Evolutionary conservation across 2,329 filamentous ascomycete genomes (phyloP).

Genomic region (Parafenestella ontariensis): DNA sequence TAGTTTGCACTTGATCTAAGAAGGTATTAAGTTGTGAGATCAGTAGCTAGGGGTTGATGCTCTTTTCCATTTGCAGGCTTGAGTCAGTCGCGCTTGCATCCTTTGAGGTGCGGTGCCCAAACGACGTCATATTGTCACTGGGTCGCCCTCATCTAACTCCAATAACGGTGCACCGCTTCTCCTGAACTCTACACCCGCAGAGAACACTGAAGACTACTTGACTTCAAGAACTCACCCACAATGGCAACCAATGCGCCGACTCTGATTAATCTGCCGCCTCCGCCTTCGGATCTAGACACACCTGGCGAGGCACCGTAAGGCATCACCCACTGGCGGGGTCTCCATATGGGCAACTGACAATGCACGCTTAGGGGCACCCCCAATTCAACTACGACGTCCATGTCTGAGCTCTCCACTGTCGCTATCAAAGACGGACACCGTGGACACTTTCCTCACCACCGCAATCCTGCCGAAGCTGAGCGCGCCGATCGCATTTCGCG

Average conservation of each 20-base stretch:
- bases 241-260: slow-evolving; percentile 62
- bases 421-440: slow-evolving; percentile 97
- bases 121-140: slow-evolving; percentile 1
- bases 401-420: slow-evolving; percentile 89
- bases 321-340: slow-evolving; percentile 14
- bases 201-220: background rate
- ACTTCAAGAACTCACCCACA: slow-evolving; percentile 13
- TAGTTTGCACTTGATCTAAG: too few species aligned
- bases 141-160: slow-evolving; percentile 5
- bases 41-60: background rate
- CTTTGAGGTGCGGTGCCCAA: background rate
- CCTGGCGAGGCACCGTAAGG: slow-evolving; percentile 88
- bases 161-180: slow-evolving; percentile 9
- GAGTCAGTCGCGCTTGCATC: background rate
- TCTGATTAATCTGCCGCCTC: slow-evolving; percentile 83
- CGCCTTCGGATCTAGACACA: slow-evolving; percentile 81
- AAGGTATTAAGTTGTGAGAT: background rate
- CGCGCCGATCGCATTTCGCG: slow-evolving; percentile 95
- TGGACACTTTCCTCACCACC: slow-evolving; percentile 72
- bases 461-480: slow-evolving; percentile 82
- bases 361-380: slow-evolving; percentile 75
- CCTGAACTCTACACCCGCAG: slow-evolving; percentile 11
- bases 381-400: slow-evolving; percentile 88
- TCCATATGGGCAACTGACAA: slow-evolving; percentile 21
- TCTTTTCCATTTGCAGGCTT: background rate